Base-by-base conservation (phyloP, 1,139 yeast species). In the Zygoascus sp. region DNA sequence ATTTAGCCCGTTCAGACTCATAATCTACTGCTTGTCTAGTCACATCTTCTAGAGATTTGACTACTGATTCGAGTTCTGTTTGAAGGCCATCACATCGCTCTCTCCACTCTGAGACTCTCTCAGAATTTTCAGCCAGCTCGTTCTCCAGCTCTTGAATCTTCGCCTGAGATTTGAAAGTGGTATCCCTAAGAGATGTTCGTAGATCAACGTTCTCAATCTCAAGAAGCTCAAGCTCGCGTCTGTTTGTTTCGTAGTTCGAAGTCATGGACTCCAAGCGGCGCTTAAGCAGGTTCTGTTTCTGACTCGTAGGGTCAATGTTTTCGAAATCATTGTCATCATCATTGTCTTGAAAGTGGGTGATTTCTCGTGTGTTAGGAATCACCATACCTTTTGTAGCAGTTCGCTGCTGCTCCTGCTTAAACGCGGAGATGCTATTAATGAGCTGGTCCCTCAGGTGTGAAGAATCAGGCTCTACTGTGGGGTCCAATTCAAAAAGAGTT, bases 1-100 rank as follows among this genome's bases (percentile, higher is more conserved):
- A 53, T 37, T 55, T 54, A 11, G 52, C 48, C 6, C 67, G 56
- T 46, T 65, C 68, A n/a, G 63, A 52, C 47, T 67, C 70, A 42
- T 63, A 62, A 44, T 61, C 65, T 13, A 67, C 69, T 0, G 70
- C 63, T 47, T 66, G 61, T 30, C 61, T 49, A 6, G 70, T 67
- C 19, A 67, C 60, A 32, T 65, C 68, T 44, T 67, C 70, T 15
- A 67, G 57, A 11, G 66, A 57, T 36, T 49, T 49, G 3, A 64
- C 61, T 32, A 63, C 67, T 1, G 56, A 50, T 44, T 58, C 64
- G 21, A 67, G 57, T 53, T 67, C 69, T 2, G 46, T 23, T 17
- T 64, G 57, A 45, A 65, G 57, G 6, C 61, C 53, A 16, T 61
- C 66, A 40, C 63, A 56, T 19, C 66, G 56, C 37, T 57, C 61